Evolutionary conservation across 257 asterid species (phyloP), one percentile per base, ranked within the genome.

Genomic region (Gardenia jasminoides): DNA sequence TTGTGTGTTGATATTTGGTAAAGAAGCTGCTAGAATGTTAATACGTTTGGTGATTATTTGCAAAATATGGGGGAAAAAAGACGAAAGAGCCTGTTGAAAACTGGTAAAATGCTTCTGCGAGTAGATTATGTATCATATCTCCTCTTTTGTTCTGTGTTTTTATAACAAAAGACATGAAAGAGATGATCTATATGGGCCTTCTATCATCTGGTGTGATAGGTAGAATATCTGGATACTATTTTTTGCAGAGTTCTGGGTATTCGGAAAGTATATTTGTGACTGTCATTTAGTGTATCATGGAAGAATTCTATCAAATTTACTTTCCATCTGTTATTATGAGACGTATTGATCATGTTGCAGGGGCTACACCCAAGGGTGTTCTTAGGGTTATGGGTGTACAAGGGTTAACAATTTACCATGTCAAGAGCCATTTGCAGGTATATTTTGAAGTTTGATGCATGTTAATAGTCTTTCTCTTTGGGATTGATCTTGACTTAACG

Each of bases 351-450:
- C 47, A 12, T 85, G 24, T 82, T 88, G 79, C 89, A 93, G 99
- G 99, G 84, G 99, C 99, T 79, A 95, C 99, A 66, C 99, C 99
- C 26, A 95, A 95, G 84, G 99, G 99, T 79, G 99, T 95, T 76
- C 98, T 95, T 56, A 83, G 99, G 82, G 97, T 93, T 71, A 95
- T 95, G 99, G 99, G 99, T 76, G 97, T 95, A 81, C 98, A 93
- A 88, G 96, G 96, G 81, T 89, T 95, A 71, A 95, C 98, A 59
- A 95, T 95, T 80, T 95, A 95, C 88, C 99, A 95, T 89, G 99
- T 95, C 62, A 95, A 95, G 87, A 95, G 99, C 83, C 99, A 95
- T 87, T 90, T 95, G 79, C 99, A 95, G 99, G 99, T 95, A 87
- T 28, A 20, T 26, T 70, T 58, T 72, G 26, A 48, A 28, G 28